Evolutionary conservation across 805 yeast species (phyloP).

Genomic region (Candida silvatica): DNA sequence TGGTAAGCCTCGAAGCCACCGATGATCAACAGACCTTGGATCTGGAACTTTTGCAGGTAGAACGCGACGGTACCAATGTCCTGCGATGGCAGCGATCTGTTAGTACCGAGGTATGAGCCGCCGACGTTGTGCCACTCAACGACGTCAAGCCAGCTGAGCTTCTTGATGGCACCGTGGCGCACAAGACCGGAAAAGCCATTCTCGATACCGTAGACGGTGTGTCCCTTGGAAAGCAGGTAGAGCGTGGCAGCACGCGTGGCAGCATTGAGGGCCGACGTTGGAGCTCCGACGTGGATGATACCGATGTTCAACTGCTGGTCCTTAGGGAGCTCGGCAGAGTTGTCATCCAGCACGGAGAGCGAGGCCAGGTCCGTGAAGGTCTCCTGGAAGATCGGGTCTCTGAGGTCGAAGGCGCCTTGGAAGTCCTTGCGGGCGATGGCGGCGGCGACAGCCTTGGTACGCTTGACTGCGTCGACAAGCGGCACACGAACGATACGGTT

Average conservation of each 20-base stretch:
- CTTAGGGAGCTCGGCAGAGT: constrained; percentile 48
- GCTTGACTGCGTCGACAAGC: constrained; percentile 61
- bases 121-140: constrained; percentile 86
- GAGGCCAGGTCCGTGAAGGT: constrained; percentile 65
- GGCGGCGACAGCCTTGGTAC: constrained; percentile 64
- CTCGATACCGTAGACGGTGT: constrained; percentile 80
- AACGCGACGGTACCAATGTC: constrained; percentile 90
- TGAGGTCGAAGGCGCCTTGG: constrained; percentile 57
- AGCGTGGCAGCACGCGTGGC: constrained; percentile 87
- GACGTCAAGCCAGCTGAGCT: constrained; percentile 74
- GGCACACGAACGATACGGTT: constrained; percentile 62
- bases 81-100: constrained; percentile 73
- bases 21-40: constrained; percentile 83
- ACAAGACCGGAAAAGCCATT: constrained; percentile 91
- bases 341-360: constrained; percentile 61
- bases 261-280: constrained; percentile 93
- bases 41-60: constrained; percentile 78
- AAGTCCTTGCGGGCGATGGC: constrained; percentile 62
- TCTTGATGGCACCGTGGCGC: constrained; percentile 76
- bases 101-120: constrained; percentile 96
- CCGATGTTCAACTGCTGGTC: constrained; percentile 66
- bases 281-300: constrained; percentile 90
- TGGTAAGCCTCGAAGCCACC: constrained; percentile 98
- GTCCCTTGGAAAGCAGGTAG: constrained; percentile 86
- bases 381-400: constrained; percentile 72